phyloP scores from a whole-genome alignment of 2,329 filamentous ascomycete genomes.

The Alternaria postmessia region DNA sequence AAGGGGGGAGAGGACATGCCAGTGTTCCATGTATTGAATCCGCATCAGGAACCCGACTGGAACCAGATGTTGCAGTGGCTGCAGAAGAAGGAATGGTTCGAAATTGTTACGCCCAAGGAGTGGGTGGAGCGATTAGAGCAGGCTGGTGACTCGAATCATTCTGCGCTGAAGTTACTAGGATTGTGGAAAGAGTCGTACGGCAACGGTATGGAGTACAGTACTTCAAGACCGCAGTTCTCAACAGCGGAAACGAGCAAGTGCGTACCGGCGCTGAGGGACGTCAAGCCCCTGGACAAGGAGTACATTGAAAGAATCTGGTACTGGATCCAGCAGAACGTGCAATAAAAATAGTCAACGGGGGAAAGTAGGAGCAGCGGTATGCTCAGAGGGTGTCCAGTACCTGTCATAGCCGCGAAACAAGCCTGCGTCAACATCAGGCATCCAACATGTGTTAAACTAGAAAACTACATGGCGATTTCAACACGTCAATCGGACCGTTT shows the following conservation, averaged over 20 bases:
- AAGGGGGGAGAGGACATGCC: slow-evolving; percentile 16
- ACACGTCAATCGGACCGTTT: background rate
- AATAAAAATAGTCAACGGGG: slow-evolving; percentile 8
- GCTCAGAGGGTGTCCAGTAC: background rate
- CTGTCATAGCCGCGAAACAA: background rate
- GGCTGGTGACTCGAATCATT: slow-evolving; percentile 49
- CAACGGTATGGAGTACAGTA: slow-evolving; percentile 7
- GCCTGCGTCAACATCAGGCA: background rate
- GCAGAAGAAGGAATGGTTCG: slow-evolving; percentile 48
- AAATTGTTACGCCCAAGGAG: slow-evolving; percentile 51
- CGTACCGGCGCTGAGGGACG: slow-evolving; percentile 47
- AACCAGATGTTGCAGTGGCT: slow-evolving; percentile 58
- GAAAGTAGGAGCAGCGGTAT: background rate
- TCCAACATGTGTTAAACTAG: background rate
- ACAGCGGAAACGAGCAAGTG: slow-evolving; percentile 42
- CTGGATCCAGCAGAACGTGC: slow-evolving; percentile 42
- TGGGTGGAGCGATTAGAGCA: slow-evolving; percentile 56
- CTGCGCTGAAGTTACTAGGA: slow-evolving; percentile 58
- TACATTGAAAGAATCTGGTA: slow-evolving; percentile 56
- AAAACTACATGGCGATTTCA: slow-evolving; percentile 4
- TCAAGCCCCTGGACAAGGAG: slow-evolving; percentile 54
- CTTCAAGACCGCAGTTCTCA: slow-evolving; percentile 41
- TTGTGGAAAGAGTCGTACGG: slow-evolving; percentile 60
- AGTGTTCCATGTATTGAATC: slow-evolving; percentile 62
- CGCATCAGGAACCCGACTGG: slow-evolving; percentile 56